Percentiles rank a stretch among this genome's conserved stretches.
phyloP scores from a whole-genome alignment of 768 basidiomycete species.

The Antrodiella citrinella region DNA sequence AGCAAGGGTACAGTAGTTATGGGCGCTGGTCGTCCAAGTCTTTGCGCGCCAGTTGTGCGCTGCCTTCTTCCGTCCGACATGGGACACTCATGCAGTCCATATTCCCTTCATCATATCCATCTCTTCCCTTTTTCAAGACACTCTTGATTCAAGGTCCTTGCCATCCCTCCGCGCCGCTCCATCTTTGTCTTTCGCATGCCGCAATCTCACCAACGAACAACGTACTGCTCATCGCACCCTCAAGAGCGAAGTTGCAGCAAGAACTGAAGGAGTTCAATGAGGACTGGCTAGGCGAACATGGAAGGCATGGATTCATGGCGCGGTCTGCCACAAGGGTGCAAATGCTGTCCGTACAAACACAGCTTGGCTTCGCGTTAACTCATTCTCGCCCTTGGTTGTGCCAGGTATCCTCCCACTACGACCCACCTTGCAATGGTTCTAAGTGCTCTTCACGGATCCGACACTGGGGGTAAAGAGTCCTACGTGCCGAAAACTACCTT shows the following conservation, averaged over 20 bases:
- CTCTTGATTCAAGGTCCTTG: constrained; percentile 59
- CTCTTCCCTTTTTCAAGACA: constrained; percentile 46
- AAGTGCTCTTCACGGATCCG: constrained; percentile 35
- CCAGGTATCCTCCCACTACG: constrained; percentile 57
- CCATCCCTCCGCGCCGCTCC: constrained; percentile 62
- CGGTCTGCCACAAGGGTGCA: constrained; percentile 21
- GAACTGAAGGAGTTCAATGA: constrained; percentile 44
- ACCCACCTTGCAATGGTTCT: constrained; percentile 47
- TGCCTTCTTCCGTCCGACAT: neutral
- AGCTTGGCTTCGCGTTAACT: too few relatives aligned
- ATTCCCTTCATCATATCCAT: constrained; percentile 34
- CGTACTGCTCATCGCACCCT: constrained; percentile 46
- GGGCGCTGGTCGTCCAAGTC: neutral
- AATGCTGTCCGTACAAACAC: constrained; percentile 56
- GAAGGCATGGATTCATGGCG: constrained; percentile 21
- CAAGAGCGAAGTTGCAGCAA: constrained; percentile 33
- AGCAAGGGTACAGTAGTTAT: neutral
- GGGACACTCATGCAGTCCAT: constrained; percentile 25
- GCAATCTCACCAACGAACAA: constrained; percentile 24
- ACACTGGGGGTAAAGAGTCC: constrained; percentile 15
- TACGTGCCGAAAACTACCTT: constrained; percentile 27
- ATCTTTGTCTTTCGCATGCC: constrained; percentile 48
- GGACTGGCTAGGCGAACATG: constrained; percentile 25
- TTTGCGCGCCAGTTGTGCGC: neutral
- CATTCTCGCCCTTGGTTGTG: too few relatives aligned